Conservation (phyloP, 2,329 filamentous ascomycete genomes). For the Ophiostoma montium region DNA sequence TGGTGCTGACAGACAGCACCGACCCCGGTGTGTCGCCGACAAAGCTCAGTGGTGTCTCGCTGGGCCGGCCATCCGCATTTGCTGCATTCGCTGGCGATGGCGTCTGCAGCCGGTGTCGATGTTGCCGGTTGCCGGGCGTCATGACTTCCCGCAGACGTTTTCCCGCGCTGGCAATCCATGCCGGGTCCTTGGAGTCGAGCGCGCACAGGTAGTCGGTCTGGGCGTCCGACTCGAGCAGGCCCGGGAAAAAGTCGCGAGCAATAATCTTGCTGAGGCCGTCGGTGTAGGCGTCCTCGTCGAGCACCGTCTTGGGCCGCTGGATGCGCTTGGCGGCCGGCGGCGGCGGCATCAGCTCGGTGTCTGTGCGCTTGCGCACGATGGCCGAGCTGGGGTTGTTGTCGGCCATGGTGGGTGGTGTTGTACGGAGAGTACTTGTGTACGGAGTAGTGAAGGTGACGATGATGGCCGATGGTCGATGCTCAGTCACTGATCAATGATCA, state of each 20-base stretch:
- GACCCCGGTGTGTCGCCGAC: slow-evolving; percentile 62
- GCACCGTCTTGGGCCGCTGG: slow-evolving; percentile 73
- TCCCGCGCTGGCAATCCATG: slow-evolving; percentile 76
- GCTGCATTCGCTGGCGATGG: not conserved
- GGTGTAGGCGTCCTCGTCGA: slow-evolving; percentile 91
- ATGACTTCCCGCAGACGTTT: slow-evolving; percentile 61
- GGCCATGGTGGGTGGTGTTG: slow-evolving; percentile 6
- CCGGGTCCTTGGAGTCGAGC: slow-evolving; percentile 66
- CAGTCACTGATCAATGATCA: too few relatives aligned
- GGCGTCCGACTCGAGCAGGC: slow-evolving; percentile 68
- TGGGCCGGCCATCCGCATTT: slow-evolving; percentile 11
- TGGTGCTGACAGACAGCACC: slow-evolving; percentile 17
- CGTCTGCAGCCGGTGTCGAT: not conserved
- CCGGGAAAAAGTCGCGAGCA: slow-evolving; percentile 91
- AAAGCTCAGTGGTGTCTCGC: slow-evolving; percentile 50
- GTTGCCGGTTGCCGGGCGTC: slow-evolving; percentile 50
- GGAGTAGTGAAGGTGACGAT: too few relatives aligned
- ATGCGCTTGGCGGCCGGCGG: slow-evolving; percentile 77
- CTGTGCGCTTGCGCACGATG: slow-evolving; percentile 53
- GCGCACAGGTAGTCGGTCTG: slow-evolving; percentile 90
- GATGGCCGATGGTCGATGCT: not conserved
- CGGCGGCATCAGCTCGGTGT: slow-evolving; percentile 71
- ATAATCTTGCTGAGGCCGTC: slow-evolving; percentile 87
- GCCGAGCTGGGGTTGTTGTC: slow-evolving; percentile 31
- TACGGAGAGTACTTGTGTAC: not conserved